Base-by-base conservation (phyloP, 331 rosid genomes). In the Phaseolus coccineus region DNA sequence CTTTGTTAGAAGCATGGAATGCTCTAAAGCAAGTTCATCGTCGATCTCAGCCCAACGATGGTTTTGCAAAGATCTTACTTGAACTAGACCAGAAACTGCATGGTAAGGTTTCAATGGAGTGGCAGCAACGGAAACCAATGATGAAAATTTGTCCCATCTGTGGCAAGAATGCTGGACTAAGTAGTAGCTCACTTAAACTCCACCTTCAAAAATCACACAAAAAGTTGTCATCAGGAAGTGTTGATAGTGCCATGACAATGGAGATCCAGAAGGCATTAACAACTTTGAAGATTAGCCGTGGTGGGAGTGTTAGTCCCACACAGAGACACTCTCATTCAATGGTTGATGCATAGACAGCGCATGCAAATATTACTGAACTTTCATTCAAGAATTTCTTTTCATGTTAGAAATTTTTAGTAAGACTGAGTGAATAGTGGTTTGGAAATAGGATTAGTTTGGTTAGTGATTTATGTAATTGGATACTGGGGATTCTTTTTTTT, bases 161-260 rank as follows among this genome's bases (percentile, higher is more conserved):
- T 73, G 97, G 96, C 76, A 89, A 90, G 88, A 90, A 87, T 73
- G 97, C 87, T 1, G 99, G 99, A 63, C 85, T 95, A 55, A 95
- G 99, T 86, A 93, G 92, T 83, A 87, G 97, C 84, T 91, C 96
- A 0, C 96, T 91, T 28, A 93, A 87, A 88, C 96, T 93, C 57
- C 98, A 93, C 84, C 47, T 91, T 79, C 97, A 94, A 79, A 94
- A 91, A 78, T 89, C 93, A 44, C 98, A 92, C 83, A 91, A 83
- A 80, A 92, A 86, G 80, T 63, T 94, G 3, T 94, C 97, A 1
- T 94, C 97, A 2, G 98, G 99, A n/a, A 93, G 97, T 2, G 96
- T 96, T 9, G 98, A 96, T 71, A 91, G 97, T 75, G 97, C 94
- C 84, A 91, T 93, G 94, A 96, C 93, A 51, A 93, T 91, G 96